These are phyloP conservation scores for Avena eriantha DNA, from an alignment of 176 grass and related monocot species.

Conservation along the genomic window DNA sequence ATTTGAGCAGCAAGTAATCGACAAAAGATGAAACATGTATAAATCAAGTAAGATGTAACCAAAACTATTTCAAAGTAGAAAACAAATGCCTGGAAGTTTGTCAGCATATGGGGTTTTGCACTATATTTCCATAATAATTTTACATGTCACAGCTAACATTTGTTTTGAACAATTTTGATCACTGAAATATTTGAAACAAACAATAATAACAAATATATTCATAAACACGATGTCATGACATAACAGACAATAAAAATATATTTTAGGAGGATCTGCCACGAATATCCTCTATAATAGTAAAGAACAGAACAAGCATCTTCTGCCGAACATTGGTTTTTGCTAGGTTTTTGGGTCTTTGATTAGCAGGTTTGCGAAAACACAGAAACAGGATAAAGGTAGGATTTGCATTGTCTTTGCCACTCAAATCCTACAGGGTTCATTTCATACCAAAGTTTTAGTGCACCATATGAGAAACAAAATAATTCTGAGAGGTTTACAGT, in stretches of 20 bases:
- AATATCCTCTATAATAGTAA: neutral
- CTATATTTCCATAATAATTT: neutral
- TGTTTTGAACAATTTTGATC: neutral
- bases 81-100: neutral
- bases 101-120: neutral
- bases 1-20: neutral
- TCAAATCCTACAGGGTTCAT: neutral
- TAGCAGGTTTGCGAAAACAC: neutral
- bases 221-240: neutral
- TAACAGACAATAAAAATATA: neutral
- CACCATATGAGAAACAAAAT: neutral
- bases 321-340: neutral
- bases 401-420: neutral
- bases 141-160: neutral
- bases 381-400: neutral
- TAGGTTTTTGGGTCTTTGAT: neutral
- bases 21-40: constrained; percentile 10
- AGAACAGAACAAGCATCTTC: constrained; percentile 11
- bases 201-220: constrained; percentile 11
- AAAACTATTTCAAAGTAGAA: neutral
- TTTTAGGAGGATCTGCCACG: neutral
- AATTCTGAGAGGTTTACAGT: neutral
- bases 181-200: neutral
- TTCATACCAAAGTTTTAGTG: neutral
- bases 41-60: neutral